Evolutionary conservation across 495 filamentous ascomycete genomes (phyloP), one percentile per base, ranked within the genome.

Genomic region (Entonaema liquescens): DNA sequence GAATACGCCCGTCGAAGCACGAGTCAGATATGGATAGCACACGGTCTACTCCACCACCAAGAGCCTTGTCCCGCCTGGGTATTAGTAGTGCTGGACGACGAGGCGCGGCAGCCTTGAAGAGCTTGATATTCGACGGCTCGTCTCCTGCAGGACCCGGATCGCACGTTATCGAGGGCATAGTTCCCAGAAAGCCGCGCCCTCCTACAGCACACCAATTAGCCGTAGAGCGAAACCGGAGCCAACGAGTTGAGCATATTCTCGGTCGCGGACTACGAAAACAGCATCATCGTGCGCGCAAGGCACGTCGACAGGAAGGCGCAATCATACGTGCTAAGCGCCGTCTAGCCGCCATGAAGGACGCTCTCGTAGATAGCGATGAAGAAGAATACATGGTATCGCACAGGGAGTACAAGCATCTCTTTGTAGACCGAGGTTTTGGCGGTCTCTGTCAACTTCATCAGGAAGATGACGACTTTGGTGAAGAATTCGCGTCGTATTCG

Each of bases 171-270:
- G 83, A 84, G 50, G 79, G 81, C 23, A 79, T 84, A 21, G 72
- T 83, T 21, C 78, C 80, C 2, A 74, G 83, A 19, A 86, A 83
- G 65, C 88, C 91, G 3, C 88, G 95, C 5, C 95, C 94, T 3
- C 86, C 97, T 19, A 99, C 95, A 0, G 91, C 93, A 9, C 95
- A 99, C 78, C 95, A 99, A 74, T 83, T 97, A 29, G 95, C 94
- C 7, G 92, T 98, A 3, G 93, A 97, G 72, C 88, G 90, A 52
- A 97, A 97, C 76, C 87, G 96, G 8, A 91, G 89, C 38, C 89
- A 95, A 77, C 91, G 93, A 13, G 92, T 97, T 44, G 91, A 97
- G 57, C 92, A 95, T 73, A 89, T 95, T 49, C 87, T 99, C 31
- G 88, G 92, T 70, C 89, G 91, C 19, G 92, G 91, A 47, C 81